phyloP scores from a whole-genome alignment of 139 green algal species.

The Chlorella ohadii region DNA sequence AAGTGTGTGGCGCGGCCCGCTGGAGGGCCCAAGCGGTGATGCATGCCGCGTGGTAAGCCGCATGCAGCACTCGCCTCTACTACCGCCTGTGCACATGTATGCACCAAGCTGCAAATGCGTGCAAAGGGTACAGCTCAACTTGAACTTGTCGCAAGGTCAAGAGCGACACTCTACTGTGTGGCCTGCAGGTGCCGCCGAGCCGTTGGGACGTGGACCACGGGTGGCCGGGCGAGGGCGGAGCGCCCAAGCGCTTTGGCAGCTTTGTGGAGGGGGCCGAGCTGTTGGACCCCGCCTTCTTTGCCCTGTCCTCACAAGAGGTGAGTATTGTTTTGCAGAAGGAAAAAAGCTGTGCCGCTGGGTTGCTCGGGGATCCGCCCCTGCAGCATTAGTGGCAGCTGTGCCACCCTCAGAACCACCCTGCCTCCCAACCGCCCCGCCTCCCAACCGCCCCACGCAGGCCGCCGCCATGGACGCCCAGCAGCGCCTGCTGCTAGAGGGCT shows the following conservation, averaged over 20 bases:
- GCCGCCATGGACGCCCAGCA: constrained; percentile 81
- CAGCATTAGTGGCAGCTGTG: too few relatives aligned
- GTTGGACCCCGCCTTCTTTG: constrained; percentile 83
- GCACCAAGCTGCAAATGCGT: too few relatives aligned
- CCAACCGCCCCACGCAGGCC: background rate
- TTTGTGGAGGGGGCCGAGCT: constrained; percentile 56
- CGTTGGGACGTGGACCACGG: constrained; percentile 70
- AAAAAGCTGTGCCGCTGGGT: too few relatives aligned
- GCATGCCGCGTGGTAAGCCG: background rate
- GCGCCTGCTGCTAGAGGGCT: constrained; percentile 72
- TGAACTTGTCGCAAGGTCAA: too few relatives aligned
- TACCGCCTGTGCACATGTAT: background rate
- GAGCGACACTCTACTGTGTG: too few relatives aligned
- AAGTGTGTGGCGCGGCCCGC: background rate
- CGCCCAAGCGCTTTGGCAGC: constrained; percentile 57
- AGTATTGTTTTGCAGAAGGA: background rate
- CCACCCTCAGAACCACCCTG: background rate
- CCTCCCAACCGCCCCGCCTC: background rate
- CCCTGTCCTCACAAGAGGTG: constrained; percentile 66
- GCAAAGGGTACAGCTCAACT: too few relatives aligned
- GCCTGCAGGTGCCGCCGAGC: constrained; percentile 47
- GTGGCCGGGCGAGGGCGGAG: background rate
- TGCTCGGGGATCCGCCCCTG: too few relatives aligned
- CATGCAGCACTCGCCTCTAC: too few relatives aligned
- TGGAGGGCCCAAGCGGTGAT: background rate